A percentile compares a stretch with the other conserved stretches of the same genome.
Conservation (phyloP, 2,329 filamentous ascomycete species). For the Neophaeococcomyces aloes region DNA sequence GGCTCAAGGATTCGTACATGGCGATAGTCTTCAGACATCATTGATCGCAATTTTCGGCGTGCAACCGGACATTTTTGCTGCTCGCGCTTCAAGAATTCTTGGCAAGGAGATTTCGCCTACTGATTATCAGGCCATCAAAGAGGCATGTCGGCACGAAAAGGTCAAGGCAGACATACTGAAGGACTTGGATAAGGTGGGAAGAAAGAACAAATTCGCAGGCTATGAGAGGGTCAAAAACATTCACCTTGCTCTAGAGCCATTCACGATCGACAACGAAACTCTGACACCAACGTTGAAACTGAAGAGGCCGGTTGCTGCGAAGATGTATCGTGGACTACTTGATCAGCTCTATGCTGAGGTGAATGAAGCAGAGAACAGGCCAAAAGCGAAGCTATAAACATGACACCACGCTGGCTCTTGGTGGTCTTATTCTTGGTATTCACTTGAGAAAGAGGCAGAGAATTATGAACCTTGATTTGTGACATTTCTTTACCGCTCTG, state of each 20-base stretch:
- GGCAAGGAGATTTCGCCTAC: constrained; percentile 53
- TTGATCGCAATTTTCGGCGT: constrained; percentile 83
- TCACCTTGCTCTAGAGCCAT: constrained; percentile 72
- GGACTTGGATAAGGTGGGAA: constrained; percentile 67
- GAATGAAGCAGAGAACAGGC: constrained; percentile 24
- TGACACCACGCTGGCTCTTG: too few species aligned
- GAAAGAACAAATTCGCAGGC: constrained; percentile 79
- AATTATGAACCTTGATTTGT: too few species aligned
- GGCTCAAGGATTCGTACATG: constrained; percentile 77
- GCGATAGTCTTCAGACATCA: constrained; percentile 69
- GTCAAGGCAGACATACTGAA: constrained; percentile 66
- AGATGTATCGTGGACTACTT: constrained; percentile 47
- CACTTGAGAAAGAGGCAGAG: too few species aligned
- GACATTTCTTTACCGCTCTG: too few species aligned
- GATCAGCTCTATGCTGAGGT: constrained; percentile 53
- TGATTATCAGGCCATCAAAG: constrained; percentile 57
- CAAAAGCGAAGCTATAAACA: constrained; percentile 18
- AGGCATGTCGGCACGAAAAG: constrained; percentile 56
- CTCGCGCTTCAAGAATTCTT: constrained; percentile 67
- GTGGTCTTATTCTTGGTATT: too few species aligned
- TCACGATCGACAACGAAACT: constrained; percentile 85
- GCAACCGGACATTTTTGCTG: constrained; percentile 71
- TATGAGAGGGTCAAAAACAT: constrained; percentile 74
- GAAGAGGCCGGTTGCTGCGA: constrained; percentile 58
- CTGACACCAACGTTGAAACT: constrained; percentile 52